A percentile compares a stretch with the other conserved stretches of the same genome.
These are phyloP conservation scores for Raphidocelis subcapitata DNA, from an alignment of 139 green algal genomes.

Conservation along the genomic window DNA sequence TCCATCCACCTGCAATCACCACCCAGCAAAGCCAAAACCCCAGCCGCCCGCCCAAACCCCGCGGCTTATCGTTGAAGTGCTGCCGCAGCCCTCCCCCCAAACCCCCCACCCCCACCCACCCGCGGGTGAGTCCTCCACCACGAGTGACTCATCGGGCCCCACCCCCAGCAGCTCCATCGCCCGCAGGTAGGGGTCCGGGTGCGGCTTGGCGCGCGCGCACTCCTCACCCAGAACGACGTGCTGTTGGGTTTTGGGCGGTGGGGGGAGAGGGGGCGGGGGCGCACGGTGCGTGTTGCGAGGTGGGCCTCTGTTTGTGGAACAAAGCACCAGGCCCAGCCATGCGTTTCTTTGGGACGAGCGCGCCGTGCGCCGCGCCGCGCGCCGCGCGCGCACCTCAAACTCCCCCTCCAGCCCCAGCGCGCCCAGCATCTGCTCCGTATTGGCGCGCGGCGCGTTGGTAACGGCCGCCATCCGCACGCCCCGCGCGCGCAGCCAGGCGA, in stretches of 20 bases:
- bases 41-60: no score
- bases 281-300: not conserved
- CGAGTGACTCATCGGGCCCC: slow-evolving; percentile 23
- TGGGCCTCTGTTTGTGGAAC: not conserved
- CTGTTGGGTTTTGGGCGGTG: slow-evolving; percentile 10
- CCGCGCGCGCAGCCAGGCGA: slow-evolving; percentile 48
- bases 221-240: slow-evolving; percentile 62
- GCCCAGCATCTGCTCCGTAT: slow-evolving; percentile 75
- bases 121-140: slow-evolving; percentile 51
- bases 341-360: no score
- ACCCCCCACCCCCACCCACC: no score
- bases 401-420: slow-evolving; percentile 54
- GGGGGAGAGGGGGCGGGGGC: not conserved
- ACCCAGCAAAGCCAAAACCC: no score
- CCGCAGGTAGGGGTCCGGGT: slow-evolving; percentile 73
- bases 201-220: slow-evolving; percentile 68
- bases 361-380: no score
- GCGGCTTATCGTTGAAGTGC: no score
- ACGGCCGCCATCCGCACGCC: slow-evolving; percentile 64
- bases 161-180: slow-evolving; percentile 58
- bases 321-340: no score
- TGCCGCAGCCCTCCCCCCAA: no score
- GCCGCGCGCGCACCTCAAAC: slow-evolving; percentile 55
- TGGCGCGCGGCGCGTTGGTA: slow-evolving; percentile 77
- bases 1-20: no score